Conservation (phyloP, 495 filamentous ascomycete species). For the Penicillium pulvis region DNA sequence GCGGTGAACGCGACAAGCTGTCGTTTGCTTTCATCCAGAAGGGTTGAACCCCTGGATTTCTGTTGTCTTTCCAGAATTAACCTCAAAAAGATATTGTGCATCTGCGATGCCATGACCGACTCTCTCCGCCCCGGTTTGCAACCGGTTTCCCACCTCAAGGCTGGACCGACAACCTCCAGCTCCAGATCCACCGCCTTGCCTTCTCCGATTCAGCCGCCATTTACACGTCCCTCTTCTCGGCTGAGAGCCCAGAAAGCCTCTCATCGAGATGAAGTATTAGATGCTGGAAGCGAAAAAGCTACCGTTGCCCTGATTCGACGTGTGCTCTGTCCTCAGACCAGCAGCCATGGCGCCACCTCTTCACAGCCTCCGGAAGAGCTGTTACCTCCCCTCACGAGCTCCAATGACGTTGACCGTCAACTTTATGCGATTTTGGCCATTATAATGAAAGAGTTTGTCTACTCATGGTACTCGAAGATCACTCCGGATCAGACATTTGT, state of each 20-base stretch:
- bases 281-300: conserved; percentile 55
- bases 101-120: conserved; percentile 48
- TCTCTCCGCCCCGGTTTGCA: conserved; percentile 41
- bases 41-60: conserved; percentile 8
- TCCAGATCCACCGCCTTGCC: conserved; percentile 40
- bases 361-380: conserved; percentile 70
- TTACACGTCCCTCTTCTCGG: conserved; percentile 37
- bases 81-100: not conserved
- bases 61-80: conserved; percentile 3
- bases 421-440: conserved; percentile 90
- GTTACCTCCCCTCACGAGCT: conserved; percentile 87
- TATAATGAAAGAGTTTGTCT: conserved; percentile 83
- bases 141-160: conserved; percentile 52
- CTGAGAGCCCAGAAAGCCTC: conserved; percentile 30
- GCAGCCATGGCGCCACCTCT: conserved; percentile 41
- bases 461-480: conserved; percentile 90
- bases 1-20: conserved; percentile 18
- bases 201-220: conserved; percentile 30
- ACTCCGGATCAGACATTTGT: conserved; percentile 86
- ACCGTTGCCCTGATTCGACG: conserved; percentile 64
- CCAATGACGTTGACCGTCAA: conserved; percentile 87
- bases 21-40: conserved; percentile 1
- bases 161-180: conserved; percentile 52
- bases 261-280: conserved; percentile 33
- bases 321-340: conserved; percentile 61